Percentiles rank a stretch among this genome's conserved stretches.
These are phyloP conservation scores for Sporothrix sp. DNA, from an alignment of 2,329 filamentous ascomycete species.

Conservation along the genomic window DNA sequence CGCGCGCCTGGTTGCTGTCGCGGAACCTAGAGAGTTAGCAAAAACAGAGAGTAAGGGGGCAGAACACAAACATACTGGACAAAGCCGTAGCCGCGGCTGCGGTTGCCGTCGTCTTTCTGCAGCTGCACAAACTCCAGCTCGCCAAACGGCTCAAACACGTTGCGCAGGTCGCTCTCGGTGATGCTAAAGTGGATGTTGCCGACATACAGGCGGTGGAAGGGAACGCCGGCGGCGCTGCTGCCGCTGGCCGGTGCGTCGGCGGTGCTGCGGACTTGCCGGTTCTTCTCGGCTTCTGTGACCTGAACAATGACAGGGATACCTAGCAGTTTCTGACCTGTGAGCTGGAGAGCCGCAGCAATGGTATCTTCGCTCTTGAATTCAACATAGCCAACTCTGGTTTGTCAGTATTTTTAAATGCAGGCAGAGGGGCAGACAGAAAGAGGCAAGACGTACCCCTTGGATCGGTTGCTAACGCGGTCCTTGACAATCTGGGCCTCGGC, in stretches of 20 bases:
- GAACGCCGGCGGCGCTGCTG: slow-evolving; percentile 72
- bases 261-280: slow-evolving; percentile 76
- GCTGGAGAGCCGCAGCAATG: slow-evolving; percentile 84
- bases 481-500: slow-evolving; percentile 98
- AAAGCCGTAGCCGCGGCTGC: slow-evolving; percentile 94
- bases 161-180: slow-evolving; percentile 88
- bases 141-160: slow-evolving; percentile 95
- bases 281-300: slow-evolving; percentile 98
- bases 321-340: slow-evolving; percentile 97
- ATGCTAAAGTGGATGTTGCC: slow-evolving; percentile 99
- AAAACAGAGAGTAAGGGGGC: slow-evolving; percentile 77
- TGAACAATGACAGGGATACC: slow-evolving; percentile 98
- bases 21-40: slow-evolving; percentile 53
- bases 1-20: slow-evolving; percentile 81
- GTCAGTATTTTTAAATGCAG: slow-evolving; percentile 21
- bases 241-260: slow-evolving; percentile 50
- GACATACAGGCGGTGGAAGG: slow-evolving; percentile 96
- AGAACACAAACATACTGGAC: slow-evolving; percentile 66
- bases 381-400: slow-evolving; percentile 84
- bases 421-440: not conserved
- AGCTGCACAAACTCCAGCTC: slow-evolving; percentile 96
- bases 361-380: slow-evolving; percentile 97
- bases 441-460: slow-evolving; percentile 68
- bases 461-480: slow-evolving; percentile 90
- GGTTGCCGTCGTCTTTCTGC: slow-evolving; percentile 86